Evolutionary conservation across 176 grass and related monocot genomes (phyloP), one percentile per base, ranked within the genome.

Genomic region (Musa schizocarpa): DNA sequence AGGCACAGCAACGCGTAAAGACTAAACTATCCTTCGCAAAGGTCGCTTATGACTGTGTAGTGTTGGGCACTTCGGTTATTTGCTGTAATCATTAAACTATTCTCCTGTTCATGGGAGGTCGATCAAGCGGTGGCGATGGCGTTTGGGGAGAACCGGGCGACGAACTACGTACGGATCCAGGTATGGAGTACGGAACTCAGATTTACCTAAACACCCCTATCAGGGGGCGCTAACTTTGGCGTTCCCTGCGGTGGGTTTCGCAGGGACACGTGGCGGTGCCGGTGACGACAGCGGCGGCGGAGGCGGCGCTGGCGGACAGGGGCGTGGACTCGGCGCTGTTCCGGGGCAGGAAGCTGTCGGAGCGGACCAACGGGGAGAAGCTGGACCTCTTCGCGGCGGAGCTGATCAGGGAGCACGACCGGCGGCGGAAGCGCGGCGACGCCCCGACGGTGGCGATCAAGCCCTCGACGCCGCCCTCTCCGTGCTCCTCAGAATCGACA

Each of bases 101-200:
- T 4, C n/a, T 9, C 1, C 11, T 43, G 20, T 19, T 2, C 43
- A 17, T 82, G 79, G 78, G 72, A 87, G 85, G 92, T 96, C 63
- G 87, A 92, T 88, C 87, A 96, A 79, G 85, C 89, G 7, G 83
- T 96, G 53, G 86, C 89, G 27, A 85, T 96, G 85, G 92, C 89
- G 53, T 96, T 96, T 34, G 92, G 83, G 0, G 79, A 92, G 72
- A 88, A 58, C 65, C 76, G 89, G 50, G 78, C 70, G 20, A 84
- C 22, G 53, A 96, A 82, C 86, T 96, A 96, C 64, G 61, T 84
- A 48, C 89, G 92, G 22, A 84, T 96, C 72, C 89, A 95, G 88
- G 88, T 90, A 82, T 53, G 34, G 4, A 52, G 25, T 69, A 64
- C 49, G 16, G 13, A 64, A 56, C 13, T 12, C 19, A n/a, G 17